These are phyloP conservation scores for Acacia confusa DNA, from an alignment of 306 rosid species.

Conservation along the genomic window DNA sequence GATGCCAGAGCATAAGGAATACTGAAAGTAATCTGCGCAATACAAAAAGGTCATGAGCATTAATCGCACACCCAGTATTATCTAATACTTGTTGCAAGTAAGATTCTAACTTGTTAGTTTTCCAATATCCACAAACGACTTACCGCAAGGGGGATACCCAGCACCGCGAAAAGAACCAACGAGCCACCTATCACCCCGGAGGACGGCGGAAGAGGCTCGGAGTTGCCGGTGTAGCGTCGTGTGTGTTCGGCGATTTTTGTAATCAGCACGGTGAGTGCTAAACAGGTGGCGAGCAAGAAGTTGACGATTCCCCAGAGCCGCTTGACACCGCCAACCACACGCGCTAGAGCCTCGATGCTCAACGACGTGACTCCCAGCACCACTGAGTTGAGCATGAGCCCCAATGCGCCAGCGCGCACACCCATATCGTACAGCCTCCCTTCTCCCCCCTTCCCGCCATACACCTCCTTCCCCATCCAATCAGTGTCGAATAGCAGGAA, in stretches of 20 bases:
- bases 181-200: constrained; percentile 39
- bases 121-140: not conserved
- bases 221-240: not conserved
- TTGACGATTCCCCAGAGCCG: constrained; percentile 70
- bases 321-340: constrained; percentile 62
- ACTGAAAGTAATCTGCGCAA: constrained; percentile 59
- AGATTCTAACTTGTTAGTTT: too few species aligned
- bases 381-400: constrained; percentile 60
- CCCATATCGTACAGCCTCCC: constrained; percentile 42
- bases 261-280: constrained; percentile 47
- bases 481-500: constrained; percentile 71
- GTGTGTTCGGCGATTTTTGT: constrained; percentile 51
- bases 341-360: constrained; percentile 45
- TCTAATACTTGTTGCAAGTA: too few species aligned
- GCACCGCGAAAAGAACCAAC: constrained; percentile 46
- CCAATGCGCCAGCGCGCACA: constrained; percentile 57
- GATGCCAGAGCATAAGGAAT: constrained; percentile 84
- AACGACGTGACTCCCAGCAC: constrained; percentile 56
- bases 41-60: too few species aligned
- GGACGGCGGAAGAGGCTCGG: constrained; percentile 31
- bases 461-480: constrained; percentile 89
- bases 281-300: constrained; percentile 47
- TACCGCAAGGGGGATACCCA: constrained; percentile 78
- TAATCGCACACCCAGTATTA: too few species aligned
- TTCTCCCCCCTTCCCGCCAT: constrained; percentile 51